Conservation (phyloP, 2,329 filamentous ascomycete species). For the Fusarium phyllophilum region DNA sequence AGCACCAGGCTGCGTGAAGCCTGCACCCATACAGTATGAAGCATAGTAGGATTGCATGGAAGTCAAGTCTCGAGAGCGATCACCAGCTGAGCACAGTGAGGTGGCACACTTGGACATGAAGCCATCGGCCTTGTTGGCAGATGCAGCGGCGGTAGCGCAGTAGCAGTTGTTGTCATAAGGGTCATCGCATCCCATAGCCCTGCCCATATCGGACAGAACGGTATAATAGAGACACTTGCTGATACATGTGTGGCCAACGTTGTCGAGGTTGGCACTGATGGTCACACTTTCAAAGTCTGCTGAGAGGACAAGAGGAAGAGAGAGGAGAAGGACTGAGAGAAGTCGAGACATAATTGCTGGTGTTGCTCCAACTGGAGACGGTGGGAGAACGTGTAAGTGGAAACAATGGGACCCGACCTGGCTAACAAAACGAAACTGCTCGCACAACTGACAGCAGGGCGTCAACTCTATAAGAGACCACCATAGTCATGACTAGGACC, state of each 20-base stretch:
- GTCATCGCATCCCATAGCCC: conserved; percentile 35
- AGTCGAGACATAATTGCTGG: conserved; percentile 18
- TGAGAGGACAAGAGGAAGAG: background rate
- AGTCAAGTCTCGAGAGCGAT: conserved; percentile 36
- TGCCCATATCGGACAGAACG: conserved; percentile 28
- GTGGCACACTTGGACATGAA: conserved; percentile 39
- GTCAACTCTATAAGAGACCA: conserved; percentile 13
- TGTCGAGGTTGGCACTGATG: conserved; percentile 24
- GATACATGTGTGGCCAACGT: conserved; percentile 32
- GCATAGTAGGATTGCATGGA: conserved; percentile 42
- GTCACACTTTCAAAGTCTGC: conserved; percentile 33
- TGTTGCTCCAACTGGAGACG: background rate
- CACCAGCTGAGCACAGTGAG: conserved; percentile 33
- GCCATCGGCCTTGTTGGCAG: conserved; percentile 29
- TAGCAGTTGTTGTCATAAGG: conserved; percentile 44
- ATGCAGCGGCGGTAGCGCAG: conserved; percentile 38
- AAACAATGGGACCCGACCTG: background rate
- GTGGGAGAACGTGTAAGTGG: background rate
- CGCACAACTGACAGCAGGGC: background rate
- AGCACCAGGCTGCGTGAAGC: conserved; percentile 41
- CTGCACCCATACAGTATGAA: conserved; percentile 44
- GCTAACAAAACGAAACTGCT: background rate
- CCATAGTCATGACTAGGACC: background rate
- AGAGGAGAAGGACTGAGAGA: conserved; percentile 11
- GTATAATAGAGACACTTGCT: conserved; percentile 37